Conservation (phyloP, 495 filamentous ascomycete genomes). For the Xylaria telfairii region DNA sequence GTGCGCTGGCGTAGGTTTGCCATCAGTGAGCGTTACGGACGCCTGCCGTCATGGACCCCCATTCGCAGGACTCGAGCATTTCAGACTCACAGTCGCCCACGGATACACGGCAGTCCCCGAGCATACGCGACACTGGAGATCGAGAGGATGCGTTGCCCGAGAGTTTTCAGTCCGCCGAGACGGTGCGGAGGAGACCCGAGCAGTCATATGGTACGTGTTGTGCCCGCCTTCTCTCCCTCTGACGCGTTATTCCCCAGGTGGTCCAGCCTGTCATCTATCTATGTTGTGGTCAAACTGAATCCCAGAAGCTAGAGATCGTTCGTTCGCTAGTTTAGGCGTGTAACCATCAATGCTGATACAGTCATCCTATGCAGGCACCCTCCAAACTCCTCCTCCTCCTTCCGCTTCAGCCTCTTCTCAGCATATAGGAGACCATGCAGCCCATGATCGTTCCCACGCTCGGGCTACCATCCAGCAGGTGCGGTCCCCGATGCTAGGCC, state of each 20-base stretch:
- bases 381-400: slow-evolving; percentile 41
- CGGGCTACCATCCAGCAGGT: slow-evolving; percentile 35
- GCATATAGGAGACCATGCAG: slow-evolving; percentile 38
- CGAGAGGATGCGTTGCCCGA: slow-evolving; percentile 43
- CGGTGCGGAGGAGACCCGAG: slow-evolving; percentile 54
- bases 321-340: neutral
- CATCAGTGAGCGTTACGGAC: slow-evolving; percentile 2
- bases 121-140: slow-evolving; percentile 39
- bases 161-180: slow-evolving; percentile 55
- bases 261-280: neutral
- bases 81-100: slow-evolving; percentile 47
- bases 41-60: slow-evolving; percentile 46
- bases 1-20: slow-evolving; percentile 10
- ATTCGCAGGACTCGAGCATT: slow-evolving; percentile 39
- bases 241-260: slow-evolving; percentile 6
- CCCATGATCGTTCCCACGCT: slow-evolving; percentile 42
- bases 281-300: slow-evolving; percentile 25
- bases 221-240: neutral
- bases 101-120: slow-evolving; percentile 46
- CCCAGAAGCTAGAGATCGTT: slow-evolving; percentile 17
- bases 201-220: slow-evolving; percentile 49
- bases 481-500: slow-evolving; percentile 60
- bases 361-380: slow-evolving; percentile 38
- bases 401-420: slow-evolving; percentile 26
- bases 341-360: slow-evolving; percentile 29